These are phyloP conservation scores for Fusarium haematococcum DNA, from an alignment of 2,329 filamentous ascomycete species.

Conservation along the genomic window DNA sequence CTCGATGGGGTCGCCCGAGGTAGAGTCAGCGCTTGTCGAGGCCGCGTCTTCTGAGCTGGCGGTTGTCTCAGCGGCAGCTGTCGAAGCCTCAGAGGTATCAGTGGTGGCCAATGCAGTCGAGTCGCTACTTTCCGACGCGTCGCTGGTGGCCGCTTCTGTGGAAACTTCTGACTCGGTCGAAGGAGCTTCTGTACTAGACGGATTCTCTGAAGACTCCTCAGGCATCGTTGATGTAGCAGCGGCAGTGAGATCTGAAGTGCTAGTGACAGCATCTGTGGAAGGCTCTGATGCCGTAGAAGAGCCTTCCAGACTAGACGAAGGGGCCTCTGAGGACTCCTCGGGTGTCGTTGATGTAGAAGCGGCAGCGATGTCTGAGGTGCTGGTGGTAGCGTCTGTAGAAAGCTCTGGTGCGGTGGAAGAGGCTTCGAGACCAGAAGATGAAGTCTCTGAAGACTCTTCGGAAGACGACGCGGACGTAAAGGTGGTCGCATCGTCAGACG, in stretches of 20 bases:
- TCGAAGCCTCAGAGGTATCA: neutral
- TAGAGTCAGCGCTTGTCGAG: neutral
- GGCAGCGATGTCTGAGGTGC: neutral
- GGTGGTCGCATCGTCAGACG: neutral
- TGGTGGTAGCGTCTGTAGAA: neutral
- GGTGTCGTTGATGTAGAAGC: neutral
- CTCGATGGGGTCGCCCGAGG: neutral
- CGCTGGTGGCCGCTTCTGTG: neutral
- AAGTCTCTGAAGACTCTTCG: neutral
- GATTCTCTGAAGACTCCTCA: neutral
- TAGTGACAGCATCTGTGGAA: neutral
- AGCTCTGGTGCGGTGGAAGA: neutral
- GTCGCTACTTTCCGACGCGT: neutral
- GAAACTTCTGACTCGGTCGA: neutral
- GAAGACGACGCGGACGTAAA: neutral
- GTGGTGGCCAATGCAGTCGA: neutral
- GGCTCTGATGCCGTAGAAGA: neutral
- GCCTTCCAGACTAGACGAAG: neutral
- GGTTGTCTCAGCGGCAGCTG: neutral
- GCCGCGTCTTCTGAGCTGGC: neutral
- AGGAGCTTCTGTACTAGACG: neutral
- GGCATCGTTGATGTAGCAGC: neutral
- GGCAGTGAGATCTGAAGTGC: neutral
- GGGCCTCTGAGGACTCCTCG: neutral
- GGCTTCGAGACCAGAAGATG: neutral